Conservation (phyloP, 2,329 filamentous ascomycete genomes). For the Beauveria sp. region DNA sequence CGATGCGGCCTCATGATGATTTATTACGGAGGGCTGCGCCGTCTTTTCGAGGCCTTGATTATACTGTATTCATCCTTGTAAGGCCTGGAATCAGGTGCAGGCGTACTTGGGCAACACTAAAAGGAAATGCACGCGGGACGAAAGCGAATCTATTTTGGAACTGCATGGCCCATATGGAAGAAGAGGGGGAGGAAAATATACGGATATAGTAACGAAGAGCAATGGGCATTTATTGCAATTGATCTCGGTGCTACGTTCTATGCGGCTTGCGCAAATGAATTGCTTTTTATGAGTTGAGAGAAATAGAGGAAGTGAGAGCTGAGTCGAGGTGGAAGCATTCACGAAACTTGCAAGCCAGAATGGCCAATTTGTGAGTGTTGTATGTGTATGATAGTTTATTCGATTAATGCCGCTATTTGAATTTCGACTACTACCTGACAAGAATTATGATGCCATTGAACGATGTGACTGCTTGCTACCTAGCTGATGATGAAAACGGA, state of each 20-base stretch:
- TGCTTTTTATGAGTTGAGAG: background rate
- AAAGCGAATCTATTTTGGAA: background rate
- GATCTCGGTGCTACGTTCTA: background rate
- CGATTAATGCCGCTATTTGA: slow-evolving; percentile 11
- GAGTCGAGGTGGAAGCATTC: background rate
- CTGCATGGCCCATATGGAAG: background rate
- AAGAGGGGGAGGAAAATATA: background rate
- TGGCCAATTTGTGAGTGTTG: background rate
- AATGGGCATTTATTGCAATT: background rate
- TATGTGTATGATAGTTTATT: slow-evolving; percentile 13
- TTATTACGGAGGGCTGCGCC: background rate
- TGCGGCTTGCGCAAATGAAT: background rate
- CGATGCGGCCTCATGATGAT: background rate
- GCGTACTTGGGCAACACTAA: background rate
- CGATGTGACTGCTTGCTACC: background rate
- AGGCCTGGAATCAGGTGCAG: background rate
- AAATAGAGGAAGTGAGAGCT: background rate
- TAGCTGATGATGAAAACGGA: background rate
- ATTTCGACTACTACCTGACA: background rate
- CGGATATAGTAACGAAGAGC: background rate
- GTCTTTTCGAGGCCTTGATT: background rate
- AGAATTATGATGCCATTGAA: background rate
- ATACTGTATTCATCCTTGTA: background rate
- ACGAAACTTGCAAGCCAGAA: slow-evolving; percentile 4
- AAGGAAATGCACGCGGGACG: slow-evolving; percentile 1